phyloP scores from a whole-genome alignment of 2,329 filamentous ascomycete species.

The Aaosphaeria pasadenensis region DNA sequence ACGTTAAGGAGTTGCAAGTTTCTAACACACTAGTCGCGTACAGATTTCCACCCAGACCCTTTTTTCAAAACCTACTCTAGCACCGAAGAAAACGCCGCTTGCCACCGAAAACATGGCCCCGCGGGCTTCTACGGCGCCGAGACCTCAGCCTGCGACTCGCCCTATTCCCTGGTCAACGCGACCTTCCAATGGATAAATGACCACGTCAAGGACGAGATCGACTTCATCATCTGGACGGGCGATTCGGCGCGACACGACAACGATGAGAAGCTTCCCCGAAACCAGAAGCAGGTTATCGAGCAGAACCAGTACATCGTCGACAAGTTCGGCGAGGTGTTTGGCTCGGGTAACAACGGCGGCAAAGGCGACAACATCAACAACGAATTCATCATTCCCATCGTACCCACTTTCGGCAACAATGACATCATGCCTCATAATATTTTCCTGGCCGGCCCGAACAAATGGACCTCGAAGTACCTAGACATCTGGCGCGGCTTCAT shows the following conservation, averaged over 20 bases:
- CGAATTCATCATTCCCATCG: slow-evolving; percentile 70
- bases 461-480: slow-evolving; percentile 74
- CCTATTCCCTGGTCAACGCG: slow-evolving; percentile 74
- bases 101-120: slow-evolving; percentile 73
- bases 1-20: not conserved
- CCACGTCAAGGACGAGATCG: slow-evolving; percentile 73
- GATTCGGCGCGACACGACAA: slow-evolving; percentile 88
- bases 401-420: slow-evolving; percentile 95
- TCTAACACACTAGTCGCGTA: slow-evolving; percentile 3
- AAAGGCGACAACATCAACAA: slow-evolving; percentile 40
- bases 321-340: slow-evolving; percentile 75
- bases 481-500: slow-evolving; percentile 84
- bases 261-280: slow-evolving; percentile 76
- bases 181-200: slow-evolving; percentile 86
- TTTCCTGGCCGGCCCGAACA: slow-evolving; percentile 78
- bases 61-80: slow-evolving; percentile 80
- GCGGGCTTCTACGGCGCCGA: slow-evolving; percentile 83
- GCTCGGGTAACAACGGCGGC: slow-evolving; percentile 41
- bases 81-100: slow-evolving; percentile 65
- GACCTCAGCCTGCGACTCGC: slow-evolving; percentile 85
- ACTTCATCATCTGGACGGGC: slow-evolving; percentile 92
- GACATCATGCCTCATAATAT: slow-evolving; percentile 98
- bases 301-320: slow-evolving; percentile 73
- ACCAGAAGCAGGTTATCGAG: slow-evolving; percentile 68
- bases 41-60: slow-evolving; percentile 89